Evolutionary conservation across 1,284 basidiomycete species (phyloP), one percentile per base, ranked within the genome.

Genomic region (Cutaneotrichosporon sp.): DNA sequence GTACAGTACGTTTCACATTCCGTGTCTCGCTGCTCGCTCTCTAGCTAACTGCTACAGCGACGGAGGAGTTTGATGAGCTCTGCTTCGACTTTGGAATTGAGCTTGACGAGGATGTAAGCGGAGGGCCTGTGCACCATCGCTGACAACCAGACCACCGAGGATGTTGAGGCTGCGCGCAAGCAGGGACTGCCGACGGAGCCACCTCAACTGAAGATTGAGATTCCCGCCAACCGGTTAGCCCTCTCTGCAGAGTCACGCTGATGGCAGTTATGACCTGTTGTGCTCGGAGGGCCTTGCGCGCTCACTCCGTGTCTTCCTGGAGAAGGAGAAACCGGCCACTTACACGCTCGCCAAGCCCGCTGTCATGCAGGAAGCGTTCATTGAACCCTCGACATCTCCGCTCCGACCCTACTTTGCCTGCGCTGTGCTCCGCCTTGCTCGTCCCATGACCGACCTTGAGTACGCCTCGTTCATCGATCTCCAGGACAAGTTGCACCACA

Each of bases 1-100:
- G 67, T 98, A 90, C 77, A 84, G 90, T 92, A 65, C 68, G 79
- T 41, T 0, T 6, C 25, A 27, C 17, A n/a, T 27, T 17, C n/a
- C 10, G 20, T 16, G 17, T 6, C n/a, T n/a, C n/a, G n/a, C n/a
- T n/a, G n/a, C n/a, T n/a, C n/a, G n/a, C n/a, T n/a, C n/a, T n/a
- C n/a, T n/a, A n/a, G 16, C 43, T 9, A 22, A 31, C 38, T 38
- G 14, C n/a, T 29, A 19, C 33, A 96, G 91, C 89, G 45, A 84
- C 87, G 43, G 84, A 94, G 60, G 91, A 94, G 65, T 97, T 98
- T 68, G 94, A 97, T 77, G 84, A 86, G 70, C 82, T 98, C 49
- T 90, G 91, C 71, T 98, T 98, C 77, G 91, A 97, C 65, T 98
- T 94, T 76, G 94, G 94, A 53, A 81, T 98, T 57, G 94, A 98